Percentiles rank a stretch among this genome's conserved stretches.
Conservation (phyloP, 2,329 filamentous ascomycete species). For the Colletotrichum scovillei region DNA sequence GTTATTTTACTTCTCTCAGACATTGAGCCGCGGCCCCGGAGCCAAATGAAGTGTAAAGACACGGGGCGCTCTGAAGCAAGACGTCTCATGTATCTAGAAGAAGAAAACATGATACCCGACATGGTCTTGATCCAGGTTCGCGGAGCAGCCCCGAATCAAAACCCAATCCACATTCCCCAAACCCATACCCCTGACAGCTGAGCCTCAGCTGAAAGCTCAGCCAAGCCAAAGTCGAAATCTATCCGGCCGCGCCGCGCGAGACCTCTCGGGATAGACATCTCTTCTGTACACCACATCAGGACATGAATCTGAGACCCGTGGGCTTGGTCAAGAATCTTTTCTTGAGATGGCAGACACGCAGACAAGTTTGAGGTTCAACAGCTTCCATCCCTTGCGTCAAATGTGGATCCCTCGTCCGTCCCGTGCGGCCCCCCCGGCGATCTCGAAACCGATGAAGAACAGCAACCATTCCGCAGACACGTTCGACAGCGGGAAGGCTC, state of each 20-base stretch:
- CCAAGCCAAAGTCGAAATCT: background rate
- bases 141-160: background rate
- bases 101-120: background rate
- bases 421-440: background rate
- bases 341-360: too few relatives aligned
- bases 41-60: background rate
- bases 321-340: too few relatives aligned
- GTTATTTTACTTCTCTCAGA: background rate
- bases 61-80: background rate
- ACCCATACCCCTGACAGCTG: background rate
- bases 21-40: background rate
- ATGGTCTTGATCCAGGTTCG: background rate
- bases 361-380: too few relatives aligned
- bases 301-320: too few relatives aligned
- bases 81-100: background rate
- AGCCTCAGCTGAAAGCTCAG: background rate
- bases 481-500: background rate
- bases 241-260: background rate
- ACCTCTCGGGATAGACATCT: background rate
- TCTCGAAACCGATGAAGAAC: background rate
- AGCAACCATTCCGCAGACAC: background rate
- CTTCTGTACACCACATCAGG: background rate
- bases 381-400: background rate
- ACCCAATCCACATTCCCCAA: background rate
- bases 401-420: background rate